Evolutionary conservation across 2,329 filamentous ascomycete genomes (phyloP).

Genomic region (Zasmidium cellare): DNA sequence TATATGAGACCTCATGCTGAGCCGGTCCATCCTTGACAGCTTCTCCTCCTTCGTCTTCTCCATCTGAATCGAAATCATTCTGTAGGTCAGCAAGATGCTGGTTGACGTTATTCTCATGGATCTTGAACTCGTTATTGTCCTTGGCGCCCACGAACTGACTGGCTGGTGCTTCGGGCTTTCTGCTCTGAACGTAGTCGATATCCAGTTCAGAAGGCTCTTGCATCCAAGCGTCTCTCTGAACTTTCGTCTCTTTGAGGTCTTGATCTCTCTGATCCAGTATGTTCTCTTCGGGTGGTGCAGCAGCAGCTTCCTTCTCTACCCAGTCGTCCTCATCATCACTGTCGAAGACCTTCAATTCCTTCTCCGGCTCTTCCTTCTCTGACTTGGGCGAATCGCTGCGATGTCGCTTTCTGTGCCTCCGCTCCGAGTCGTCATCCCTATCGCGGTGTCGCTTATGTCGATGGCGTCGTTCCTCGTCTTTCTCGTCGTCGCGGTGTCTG

Average conservation of each 20-base stretch:
- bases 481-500: conserved; percentile 36
- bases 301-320: conserved; percentile 46
- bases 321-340: conserved; percentile 47
- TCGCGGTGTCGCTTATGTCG: conserved; percentile 50
- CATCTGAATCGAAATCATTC: conserved; percentile 48
- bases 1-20: conserved; percentile 71
- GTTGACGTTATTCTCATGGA: conserved; percentile 83
- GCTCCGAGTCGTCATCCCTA: conserved; percentile 42
- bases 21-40: conserved; percentile 53
- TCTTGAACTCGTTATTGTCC: conserved; percentile 65
- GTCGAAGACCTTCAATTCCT: conserved; percentile 34
- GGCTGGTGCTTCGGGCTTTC: conserved; percentile 51
- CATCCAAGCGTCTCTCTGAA: conserved; percentile 91
- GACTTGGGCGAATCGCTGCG: conserved; percentile 34
- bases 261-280: conserved; percentile 45
- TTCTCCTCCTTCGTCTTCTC: conserved; percentile 47
- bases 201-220: conserved; percentile 78
- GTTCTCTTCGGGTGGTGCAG: conserved; percentile 43
- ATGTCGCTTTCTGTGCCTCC: conserved; percentile 28
- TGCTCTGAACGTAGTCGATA: conserved; percentile 74
- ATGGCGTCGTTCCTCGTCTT: conserved; percentile 49
- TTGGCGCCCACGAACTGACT: conserved; percentile 48
- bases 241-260: conserved; percentile 36
- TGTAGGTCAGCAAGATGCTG: conserved; percentile 64
- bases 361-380: conserved; percentile 25